These are phyloP conservation scores for Draba incana DNA, from an alignment of 345 rosid genomes.

Conservation along the genomic window DNA sequence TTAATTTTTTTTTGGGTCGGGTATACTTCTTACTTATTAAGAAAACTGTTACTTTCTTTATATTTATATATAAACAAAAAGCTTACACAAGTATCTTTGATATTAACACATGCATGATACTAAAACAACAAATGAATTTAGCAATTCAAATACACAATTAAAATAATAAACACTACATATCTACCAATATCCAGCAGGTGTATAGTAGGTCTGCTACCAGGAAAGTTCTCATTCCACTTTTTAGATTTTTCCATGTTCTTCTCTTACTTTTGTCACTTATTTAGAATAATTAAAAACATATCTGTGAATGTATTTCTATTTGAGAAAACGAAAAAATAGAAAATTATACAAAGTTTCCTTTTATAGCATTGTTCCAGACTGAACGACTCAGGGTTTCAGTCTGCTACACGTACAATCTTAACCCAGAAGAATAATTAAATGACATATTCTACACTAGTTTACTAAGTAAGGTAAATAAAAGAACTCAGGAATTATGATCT, in stretches of 20 bases:
- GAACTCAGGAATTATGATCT: constrained; percentile 30
- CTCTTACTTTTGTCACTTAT: constrained; percentile 26
- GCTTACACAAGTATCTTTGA: background rate
- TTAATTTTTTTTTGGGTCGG: too few species aligned
- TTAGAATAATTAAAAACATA: constrained; percentile 2
- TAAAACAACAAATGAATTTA: constrained; percentile 22
- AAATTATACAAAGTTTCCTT: constrained; percentile 25
- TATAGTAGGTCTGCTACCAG: constrained; percentile 32
- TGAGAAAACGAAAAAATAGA: constrained; percentile 8
- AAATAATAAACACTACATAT: constrained; percentile 27
- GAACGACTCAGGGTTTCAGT: constrained; percentile 40
- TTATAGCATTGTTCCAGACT: constrained; percentile 31
- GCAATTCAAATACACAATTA: constrained; percentile 22
- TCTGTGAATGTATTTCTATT: constrained; percentile 12
- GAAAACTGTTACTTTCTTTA: too few species aligned
- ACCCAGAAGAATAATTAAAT: constrained; percentile 30
- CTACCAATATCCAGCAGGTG: constrained; percentile 28
- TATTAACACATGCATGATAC: constrained; percentile 5
- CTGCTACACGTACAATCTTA: constrained; percentile 29
- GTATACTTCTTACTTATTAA: too few species aligned
- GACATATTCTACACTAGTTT: constrained; percentile 21
- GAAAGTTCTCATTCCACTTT: constrained; percentile 44
- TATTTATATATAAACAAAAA: background rate
- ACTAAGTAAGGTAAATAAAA: constrained; percentile 5
- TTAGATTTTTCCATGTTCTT: constrained; percentile 33